Base-by-base conservation (phyloP, 2,329 filamentous ascomycete genomes). In the Penicillium fuscoglaucum region DNA sequence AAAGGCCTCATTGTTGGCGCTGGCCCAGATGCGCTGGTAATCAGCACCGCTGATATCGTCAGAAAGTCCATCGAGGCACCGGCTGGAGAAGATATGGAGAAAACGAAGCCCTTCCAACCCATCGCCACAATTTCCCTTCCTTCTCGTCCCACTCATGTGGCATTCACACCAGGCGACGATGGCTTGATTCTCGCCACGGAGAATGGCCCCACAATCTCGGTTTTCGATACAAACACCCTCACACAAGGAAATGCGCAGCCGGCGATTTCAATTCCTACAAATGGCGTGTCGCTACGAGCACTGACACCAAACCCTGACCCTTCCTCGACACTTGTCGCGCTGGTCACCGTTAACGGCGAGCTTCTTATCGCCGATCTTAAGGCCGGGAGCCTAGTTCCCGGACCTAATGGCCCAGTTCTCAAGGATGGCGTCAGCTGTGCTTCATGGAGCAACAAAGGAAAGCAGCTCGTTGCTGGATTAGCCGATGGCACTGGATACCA, bases 381-480 rank as follows among this genome's bases (percentile, higher is more conserved):
- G 68, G 83, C 87, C 39, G 82, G 83, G 49, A 81, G 78, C 41
- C 81, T 91, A 45, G 72, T 83, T 9, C 77, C 79, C 35, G 84
- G 84, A 1, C 68, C 81, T 21, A 86, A 85, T 63, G 90, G 90
- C 35, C 83, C 79, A 68, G 78, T 87, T 0, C 79, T 96, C 62
- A 90, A 88, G 68, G 80, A 84, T 29, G 87, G 89, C 48, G 93
- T 96, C 29, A 92, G 88, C 71, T 95, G 90, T 68, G 84, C 91
- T 6, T 88, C 90, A 56, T 99, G 96, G 95, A 99, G 95, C 74
- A 89, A 86, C 60, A 91, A 88, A 72, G 95, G 95, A 47, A 99
- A 96, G 73, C 93, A 98, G 72, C 80, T 99, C 44, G 88, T 96
- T 45, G 93, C 91, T 65, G 95, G 96, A 17, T 80, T 95, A 66